A percentile compares a stretch with the other conserved stretches of the same genome.
These are phyloP conservation scores for Sarocladium brachiariae DNA, from an alignment of 2,329 filamentous ascomycete species.

Conservation along the genomic window DNA sequence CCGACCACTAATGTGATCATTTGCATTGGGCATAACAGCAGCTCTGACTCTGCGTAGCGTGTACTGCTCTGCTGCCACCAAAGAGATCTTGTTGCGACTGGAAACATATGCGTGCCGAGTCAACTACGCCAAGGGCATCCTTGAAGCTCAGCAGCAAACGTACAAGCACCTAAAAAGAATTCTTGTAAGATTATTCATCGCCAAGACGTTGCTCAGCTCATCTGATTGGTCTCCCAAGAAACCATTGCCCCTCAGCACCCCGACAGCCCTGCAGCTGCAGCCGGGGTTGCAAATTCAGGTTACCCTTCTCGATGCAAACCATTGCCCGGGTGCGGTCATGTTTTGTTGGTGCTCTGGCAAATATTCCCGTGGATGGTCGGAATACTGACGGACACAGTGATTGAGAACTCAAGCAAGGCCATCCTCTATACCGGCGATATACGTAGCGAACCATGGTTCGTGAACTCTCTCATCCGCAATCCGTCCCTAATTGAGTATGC, in stretches of 20 bases:
- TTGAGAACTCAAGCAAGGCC: slow-evolving; percentile 66
- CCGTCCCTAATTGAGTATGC: slow-evolving; percentile 72
- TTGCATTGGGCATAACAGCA: background rate
- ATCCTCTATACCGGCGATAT: slow-evolving; percentile 87
- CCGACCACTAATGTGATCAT: background rate
- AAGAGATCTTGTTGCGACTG: slow-evolving; percentile 71
- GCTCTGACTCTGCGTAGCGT: slow-evolving; percentile 39
- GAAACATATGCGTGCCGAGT: slow-evolving; percentile 74
- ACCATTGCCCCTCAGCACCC: slow-evolving; percentile 74
- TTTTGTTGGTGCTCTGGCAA: slow-evolving; percentile 47
- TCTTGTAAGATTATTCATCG: slow-evolving; percentile 36
- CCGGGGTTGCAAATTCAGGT: slow-evolving; percentile 66
- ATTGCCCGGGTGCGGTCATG: slow-evolving; percentile 87
- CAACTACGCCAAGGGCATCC: slow-evolving; percentile 70
- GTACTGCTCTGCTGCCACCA: slow-evolving; percentile 82
- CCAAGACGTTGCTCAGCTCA: background rate
- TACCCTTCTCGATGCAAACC: slow-evolving; percentile 85
- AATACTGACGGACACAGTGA: slow-evolving; percentile 39
- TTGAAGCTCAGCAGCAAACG: slow-evolving; percentile 66
- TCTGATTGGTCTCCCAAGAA: slow-evolving; percentile 41
- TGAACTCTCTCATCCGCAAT: slow-evolving; percentile 63
- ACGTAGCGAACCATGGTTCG: slow-evolving; percentile 79
- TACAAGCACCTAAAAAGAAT: slow-evolving; percentile 70
- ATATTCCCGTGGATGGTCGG: background rate
- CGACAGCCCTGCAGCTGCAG: slow-evolving; percentile 66